These are phyloP conservation scores for Isatis lusitanica DNA, from an alignment of 441 rosid species.

Conservation along the genomic window DNA sequence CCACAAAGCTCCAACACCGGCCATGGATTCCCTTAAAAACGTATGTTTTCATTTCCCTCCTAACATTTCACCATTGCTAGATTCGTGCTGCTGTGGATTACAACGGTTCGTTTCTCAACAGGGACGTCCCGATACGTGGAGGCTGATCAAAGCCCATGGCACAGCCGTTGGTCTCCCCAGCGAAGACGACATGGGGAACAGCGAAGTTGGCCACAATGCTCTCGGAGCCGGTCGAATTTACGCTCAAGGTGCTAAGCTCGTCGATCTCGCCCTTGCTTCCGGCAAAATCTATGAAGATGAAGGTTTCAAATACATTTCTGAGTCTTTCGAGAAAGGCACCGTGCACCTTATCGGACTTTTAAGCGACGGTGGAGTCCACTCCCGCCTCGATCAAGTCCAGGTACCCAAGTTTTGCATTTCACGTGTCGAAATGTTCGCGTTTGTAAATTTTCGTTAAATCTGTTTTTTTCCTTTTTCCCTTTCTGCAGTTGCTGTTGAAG, in stretches of 20 bases:
- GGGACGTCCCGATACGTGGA: constrained; percentile 82
- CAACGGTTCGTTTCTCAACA: constrained; percentile 13
- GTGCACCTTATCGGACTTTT: constrained; percentile 84
- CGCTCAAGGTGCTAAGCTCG: constrained; percentile 98
- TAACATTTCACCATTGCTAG: neutral
- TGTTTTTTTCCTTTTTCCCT: neutral
- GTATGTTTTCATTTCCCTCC: constrained; percentile 28
- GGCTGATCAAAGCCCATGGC: constrained; percentile 88
- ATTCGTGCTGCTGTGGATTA: neutral
- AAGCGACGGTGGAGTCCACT: constrained; percentile 98
- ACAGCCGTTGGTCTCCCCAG: constrained; percentile 92
- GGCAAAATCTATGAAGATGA: constrained; percentile 84
- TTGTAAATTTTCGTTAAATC: neutral
- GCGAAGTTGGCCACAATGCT: constrained; percentile 98
- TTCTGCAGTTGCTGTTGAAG: constrained; percentile 65
- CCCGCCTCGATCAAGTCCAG: constrained; percentile 91
- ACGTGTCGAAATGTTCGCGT: neutral
- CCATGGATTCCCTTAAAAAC: constrained; percentile 91
- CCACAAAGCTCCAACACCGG: constrained; percentile 83
- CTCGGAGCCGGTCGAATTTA: constrained; percentile 95
- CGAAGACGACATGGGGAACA: constrained; percentile 99
- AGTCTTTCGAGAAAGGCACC: constrained; percentile 62
- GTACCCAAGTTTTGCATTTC: constrained; percentile 31
- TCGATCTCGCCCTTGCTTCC: constrained; percentile 84
- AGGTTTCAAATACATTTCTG: constrained; percentile 76